phyloP scores from a whole-genome alignment of 106 monocot genomes.

The Phalaenopsis equestris region DNA sequence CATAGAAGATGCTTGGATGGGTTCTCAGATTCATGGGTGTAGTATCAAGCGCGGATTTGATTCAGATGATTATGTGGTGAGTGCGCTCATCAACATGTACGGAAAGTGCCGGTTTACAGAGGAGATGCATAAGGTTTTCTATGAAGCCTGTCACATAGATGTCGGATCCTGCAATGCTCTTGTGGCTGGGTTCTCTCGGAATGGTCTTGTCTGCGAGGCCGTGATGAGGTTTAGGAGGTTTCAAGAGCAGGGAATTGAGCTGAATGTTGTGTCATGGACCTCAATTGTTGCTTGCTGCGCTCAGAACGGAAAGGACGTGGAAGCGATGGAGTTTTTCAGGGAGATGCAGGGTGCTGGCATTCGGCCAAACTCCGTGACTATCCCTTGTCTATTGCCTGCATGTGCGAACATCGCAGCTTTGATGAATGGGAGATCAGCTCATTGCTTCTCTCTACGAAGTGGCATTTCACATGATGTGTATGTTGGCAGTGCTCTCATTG shows the following conservation, averaged over 20 bases:
- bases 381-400: constrained; percentile 70
- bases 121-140: constrained; percentile 49
- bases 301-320: constrained; percentile 67
- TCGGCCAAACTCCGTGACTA: constrained; percentile 57
- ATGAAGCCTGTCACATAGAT: constrained; percentile 20
- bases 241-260: constrained; percentile 12
- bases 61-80: constrained; percentile 31
- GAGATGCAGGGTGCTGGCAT: constrained; percentile 65
- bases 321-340: constrained; percentile 51
- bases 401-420: constrained; percentile 70
- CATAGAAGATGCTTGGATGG: constrained; percentile 21
- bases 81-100: constrained; percentile 58
- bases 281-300: constrained; percentile 65
- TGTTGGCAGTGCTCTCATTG: constrained; percentile 59
- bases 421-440: constrained; percentile 58
- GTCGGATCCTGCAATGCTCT: constrained; percentile 70
- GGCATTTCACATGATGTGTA: constrained; percentile 35
- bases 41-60: constrained; percentile 33
- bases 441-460: constrained; percentile 51
- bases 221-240: constrained; percentile 42
- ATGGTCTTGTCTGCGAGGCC: constrained; percentile 42
- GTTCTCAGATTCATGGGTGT: constrained; percentile 52
- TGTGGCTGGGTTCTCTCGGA: constrained; percentile 52
- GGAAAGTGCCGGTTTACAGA: constrained; percentile 41
- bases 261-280: constrained; percentile 86